Evolutionary conservation across 371 early-diverging fungal genomes (phyloP), one percentile per base, ranked within the genome.

Genomic region (Apophysomyces sp.): DNA sequence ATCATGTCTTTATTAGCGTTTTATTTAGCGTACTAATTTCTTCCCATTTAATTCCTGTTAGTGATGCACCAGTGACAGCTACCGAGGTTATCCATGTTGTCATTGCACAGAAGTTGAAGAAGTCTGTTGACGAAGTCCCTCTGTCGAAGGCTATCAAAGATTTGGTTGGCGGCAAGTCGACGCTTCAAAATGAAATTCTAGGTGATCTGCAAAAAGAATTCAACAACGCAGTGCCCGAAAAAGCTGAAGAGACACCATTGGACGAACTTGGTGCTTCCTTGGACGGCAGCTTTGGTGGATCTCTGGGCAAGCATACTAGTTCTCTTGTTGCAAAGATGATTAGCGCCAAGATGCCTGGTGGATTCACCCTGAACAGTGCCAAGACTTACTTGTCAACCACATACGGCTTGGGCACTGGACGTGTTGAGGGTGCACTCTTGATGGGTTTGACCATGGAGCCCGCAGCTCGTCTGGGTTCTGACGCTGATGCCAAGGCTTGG

Each of bases 141-240:
- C 72, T 87, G 34, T 72, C 81, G 63, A 92, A 92, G 80, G 86
- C 92, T 29, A 92, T 98, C 76, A 94, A 94, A 81, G 97, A 97
- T 58, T 86, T 98, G 53, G 94, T 94, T 24, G 95, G 94, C 53
- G 97, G 98, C 67, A 96, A 96, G 77, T 93, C 93, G 7, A 98
- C 98, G 26, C 85, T 98, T 59, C 98, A 96, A 72, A 97, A 97
- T 78, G 97, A 97, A 76, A 96, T 97, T 55, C 82, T 97, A 32
- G 98, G 96, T 80, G 97, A 97, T 75, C 81, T 97, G 55, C 93
- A 92, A 70, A 94, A 93, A 69, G 97, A 97, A 77, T 95, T 97
- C 78, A 89, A 89, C 57, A 87, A 86, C 63, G 71, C 83, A 58
- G 86, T 94, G 57, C 93, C 96, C 29, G 96, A 96, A 74, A 95